phyloP scores from a whole-genome alignment of 768 basidiomycete genomes.

The Filobasidium wieringae region DNA sequence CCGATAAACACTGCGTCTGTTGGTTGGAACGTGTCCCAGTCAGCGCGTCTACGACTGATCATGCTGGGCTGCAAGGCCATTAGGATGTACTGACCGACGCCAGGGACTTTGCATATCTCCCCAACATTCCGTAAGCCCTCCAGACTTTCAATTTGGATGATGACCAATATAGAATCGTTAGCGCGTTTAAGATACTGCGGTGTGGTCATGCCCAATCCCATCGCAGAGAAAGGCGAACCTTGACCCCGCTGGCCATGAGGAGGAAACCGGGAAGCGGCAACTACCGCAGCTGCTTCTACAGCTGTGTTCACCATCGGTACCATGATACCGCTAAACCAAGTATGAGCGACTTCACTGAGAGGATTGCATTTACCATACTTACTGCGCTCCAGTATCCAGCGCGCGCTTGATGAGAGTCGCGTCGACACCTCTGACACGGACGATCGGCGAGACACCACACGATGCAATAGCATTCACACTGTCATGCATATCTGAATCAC shows the following conservation, averaged over 20 bases:
- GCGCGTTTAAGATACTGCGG: conserved; percentile 41
- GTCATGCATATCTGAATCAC: conserved; percentile 32
- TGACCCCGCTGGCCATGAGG: conserved; percentile 30
- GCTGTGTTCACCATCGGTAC: conserved; percentile 32
- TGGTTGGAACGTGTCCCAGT: no score
- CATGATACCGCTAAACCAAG: conserved; percentile 25
- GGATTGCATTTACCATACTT: conserved; percentile 1
- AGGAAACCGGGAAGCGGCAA: conserved; percentile 32
- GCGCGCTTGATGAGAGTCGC: conserved; percentile 31
- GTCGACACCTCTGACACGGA: conserved; percentile 24
- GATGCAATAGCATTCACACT: conserved; percentile 27
- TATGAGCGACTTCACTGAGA: neutral
- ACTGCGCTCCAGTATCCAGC: conserved; percentile 36
- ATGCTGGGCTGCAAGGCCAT: neutral
- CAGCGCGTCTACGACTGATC: no score
- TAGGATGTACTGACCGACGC: conserved; percentile 40
- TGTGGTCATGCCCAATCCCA: conserved; percentile 24
- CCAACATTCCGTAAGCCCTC: conserved; percentile 53
- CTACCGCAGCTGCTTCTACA: conserved; percentile 24
- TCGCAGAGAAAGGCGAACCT: conserved; percentile 24
- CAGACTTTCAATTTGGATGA: conserved; percentile 58
- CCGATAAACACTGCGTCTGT: conserved; percentile 30
- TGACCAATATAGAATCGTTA: conserved; percentile 48
- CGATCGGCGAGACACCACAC: conserved; percentile 22
- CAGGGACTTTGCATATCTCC: conserved; percentile 52